Conservation (phyloP, 305 asterid genomes). For the Rubia peregrina region DNA sequence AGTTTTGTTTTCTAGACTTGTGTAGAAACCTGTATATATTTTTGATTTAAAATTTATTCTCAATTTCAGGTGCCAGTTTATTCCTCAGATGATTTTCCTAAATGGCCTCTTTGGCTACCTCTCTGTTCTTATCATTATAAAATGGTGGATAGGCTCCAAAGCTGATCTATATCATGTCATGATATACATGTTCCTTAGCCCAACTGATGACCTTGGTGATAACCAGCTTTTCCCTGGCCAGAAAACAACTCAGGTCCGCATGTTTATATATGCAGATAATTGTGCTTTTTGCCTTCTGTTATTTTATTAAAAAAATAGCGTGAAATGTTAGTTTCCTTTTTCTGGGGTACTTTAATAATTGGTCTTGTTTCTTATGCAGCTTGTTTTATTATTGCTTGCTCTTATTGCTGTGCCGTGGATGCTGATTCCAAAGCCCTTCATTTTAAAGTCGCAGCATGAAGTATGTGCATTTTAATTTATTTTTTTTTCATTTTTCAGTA, state of each 20-base stretch:
- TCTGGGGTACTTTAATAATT: slow-evolving; percentile 11
- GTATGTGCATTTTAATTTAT: slow-evolving; percentile 33
- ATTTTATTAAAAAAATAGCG: slow-evolving; percentile 18
- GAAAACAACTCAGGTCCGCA: slow-evolving; percentile 56
- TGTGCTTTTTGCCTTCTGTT: slow-evolving; percentile 8
- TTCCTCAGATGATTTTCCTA: slow-evolving; percentile 82
- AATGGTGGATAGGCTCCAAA: slow-evolving; percentile 88
- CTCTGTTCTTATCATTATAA: slow-evolving; percentile 63
- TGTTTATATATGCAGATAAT: slow-evolving; percentile 51
- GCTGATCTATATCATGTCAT: slow-evolving; percentile 90
- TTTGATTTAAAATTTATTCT: slow-evolving; percentile 14
- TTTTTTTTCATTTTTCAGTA: slow-evolving; percentile 20
- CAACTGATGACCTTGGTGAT: slow-evolving; percentile 54
- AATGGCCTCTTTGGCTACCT: slow-evolving; percentile 85
- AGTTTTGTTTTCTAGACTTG: neutral
- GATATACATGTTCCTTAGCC: slow-evolving; percentile 96
- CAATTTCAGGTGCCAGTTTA: slow-evolving; percentile 75
- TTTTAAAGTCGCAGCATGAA: slow-evolving; percentile 61
- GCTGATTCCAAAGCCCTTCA: slow-evolving; percentile 91
- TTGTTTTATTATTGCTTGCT: slow-evolving; percentile 55
- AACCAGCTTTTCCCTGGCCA: slow-evolving; percentile 55
- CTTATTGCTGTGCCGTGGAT: slow-evolving; percentile 89
- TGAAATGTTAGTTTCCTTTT: neutral
- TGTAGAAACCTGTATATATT: neutral
- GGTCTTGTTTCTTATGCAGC: slow-evolving; percentile 31